Percentiles rank a stretch among this genome's conserved stretches.
These are phyloP conservation scores for Crucibulum laeve DNA, from an alignment of 768 basidiomycete genomes.

Conservation along the genomic window DNA sequence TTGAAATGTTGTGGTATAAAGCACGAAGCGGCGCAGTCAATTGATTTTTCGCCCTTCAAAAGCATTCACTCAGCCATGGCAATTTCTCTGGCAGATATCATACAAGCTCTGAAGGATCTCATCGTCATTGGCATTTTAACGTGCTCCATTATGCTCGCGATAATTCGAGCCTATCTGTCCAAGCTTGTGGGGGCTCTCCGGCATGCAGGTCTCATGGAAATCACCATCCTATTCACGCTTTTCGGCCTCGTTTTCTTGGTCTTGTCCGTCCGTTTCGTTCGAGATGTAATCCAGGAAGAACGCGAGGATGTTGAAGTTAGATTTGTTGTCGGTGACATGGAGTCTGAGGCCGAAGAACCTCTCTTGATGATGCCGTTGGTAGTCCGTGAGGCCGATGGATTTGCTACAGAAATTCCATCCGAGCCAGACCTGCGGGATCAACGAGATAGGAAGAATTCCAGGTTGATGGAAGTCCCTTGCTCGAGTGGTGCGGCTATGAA, in stretches of 20 bases:
- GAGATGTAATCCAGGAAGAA: neutral
- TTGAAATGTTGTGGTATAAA: too few species aligned
- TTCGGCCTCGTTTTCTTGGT: slow-evolving; percentile 6
- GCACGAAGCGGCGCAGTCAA: too few species aligned
- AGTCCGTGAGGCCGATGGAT: neutral
- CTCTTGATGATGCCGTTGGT: neutral
- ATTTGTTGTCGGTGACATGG: neutral
- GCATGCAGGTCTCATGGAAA: slow-evolving; percentile 8
- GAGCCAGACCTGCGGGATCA: slow-evolving; percentile 2
- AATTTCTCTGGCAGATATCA: neutral
- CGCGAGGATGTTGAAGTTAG: neutral
- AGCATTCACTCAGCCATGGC: neutral
- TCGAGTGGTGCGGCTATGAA: too few species aligned
- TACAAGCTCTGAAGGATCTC: slow-evolving; percentile 8
- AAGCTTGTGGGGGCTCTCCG: slow-evolving; percentile 9
- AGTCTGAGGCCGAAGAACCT: neutral
- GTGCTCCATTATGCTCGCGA: slow-evolving; percentile 15
- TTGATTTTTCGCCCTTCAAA: too few species aligned
- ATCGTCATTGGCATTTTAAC: slow-evolving; percentile 15
- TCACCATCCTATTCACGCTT: slow-evolving; percentile 11
- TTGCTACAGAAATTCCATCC: neutral
- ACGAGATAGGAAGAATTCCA: neutral
- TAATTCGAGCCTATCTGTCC: slow-evolving; percentile 13
- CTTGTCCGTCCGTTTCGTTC: slow-evolving; percentile 2
- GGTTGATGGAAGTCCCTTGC: neutral